Evolutionary conservation across 495 filamentous ascomycete species (phyloP), one percentile per base, ranked within the genome.

Genomic region (Sordaria brevicollis): DNA sequence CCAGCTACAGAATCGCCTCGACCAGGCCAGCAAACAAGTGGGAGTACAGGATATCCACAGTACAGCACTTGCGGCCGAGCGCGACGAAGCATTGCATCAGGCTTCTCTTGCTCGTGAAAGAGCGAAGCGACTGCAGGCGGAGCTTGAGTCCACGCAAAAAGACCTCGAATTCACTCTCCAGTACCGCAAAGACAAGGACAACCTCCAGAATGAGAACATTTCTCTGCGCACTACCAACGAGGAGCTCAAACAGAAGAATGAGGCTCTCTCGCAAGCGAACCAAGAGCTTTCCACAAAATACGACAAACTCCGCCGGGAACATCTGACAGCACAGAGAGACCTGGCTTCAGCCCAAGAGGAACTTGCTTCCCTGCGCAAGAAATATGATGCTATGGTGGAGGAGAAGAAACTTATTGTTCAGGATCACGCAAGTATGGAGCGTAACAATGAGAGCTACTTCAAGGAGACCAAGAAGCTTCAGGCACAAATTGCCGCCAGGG

Each of bases 41-140:
- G 80, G 80, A 71, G 75, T 83, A 35, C 78, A 81, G 41, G 81
- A 84, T 39, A 81, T 83, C 37, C 82, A 84, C 72, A 82, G 77
- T 21, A 76, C 82, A 6, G 81, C 82, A 4, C 80, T 84, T 25
- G 70, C 79, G 2, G 77, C 77, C 3, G 83, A 85, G 74, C 81
- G 82, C 34, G 82, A 85, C 62, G 80, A 83, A 37, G 83, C 81
- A 36, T 71, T 85, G 68, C 80, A 79, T 54, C 80, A 78, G 29
- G 79, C 78, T 2, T 78, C 80, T 1, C 71, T 81, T 54, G 81
- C 82, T n/a, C 76, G 79, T 21, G 77, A 80, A 65, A 79, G 78
- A 65, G 83, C 83, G 69, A 78, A 82, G 62, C 79, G 76, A 7
- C 77, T 85, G 10, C 79, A 84, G 62, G 75, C 78, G 0, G 79